Conservation (phyloP, 2,329 filamentous ascomycete genomes). For the Ceratocystis cacaofunesta region DNA sequence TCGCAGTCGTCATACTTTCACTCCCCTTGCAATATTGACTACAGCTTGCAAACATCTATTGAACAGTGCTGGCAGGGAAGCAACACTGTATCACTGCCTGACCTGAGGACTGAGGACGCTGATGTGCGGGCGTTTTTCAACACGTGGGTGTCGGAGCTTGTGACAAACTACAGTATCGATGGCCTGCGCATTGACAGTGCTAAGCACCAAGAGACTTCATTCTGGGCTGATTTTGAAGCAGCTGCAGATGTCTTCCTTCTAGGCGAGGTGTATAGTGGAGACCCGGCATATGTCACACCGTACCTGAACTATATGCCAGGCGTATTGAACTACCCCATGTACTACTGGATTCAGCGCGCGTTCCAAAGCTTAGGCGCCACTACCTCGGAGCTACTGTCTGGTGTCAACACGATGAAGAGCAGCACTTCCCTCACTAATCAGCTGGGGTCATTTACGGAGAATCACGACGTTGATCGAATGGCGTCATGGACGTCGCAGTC, state of each 20-base stretch:
- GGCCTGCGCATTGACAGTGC: slow-evolving; percentile 56
- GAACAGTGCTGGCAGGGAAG: slow-evolving; percentile 38
- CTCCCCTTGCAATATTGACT: slow-evolving; percentile 37
- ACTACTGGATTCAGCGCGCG: slow-evolving; percentile 17
- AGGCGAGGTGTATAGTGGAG: slow-evolving; percentile 45
- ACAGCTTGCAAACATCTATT: slow-evolving; percentile 29
- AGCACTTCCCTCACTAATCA: slow-evolving; percentile 31
- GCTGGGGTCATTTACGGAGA: slow-evolving; percentile 44
- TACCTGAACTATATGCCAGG: slow-evolving; percentile 38
- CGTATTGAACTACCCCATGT: slow-evolving; percentile 32
- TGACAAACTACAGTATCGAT: slow-evolving; percentile 53
- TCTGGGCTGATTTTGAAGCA: slow-evolving; percentile 34
- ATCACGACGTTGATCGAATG: slow-evolving; percentile 47
- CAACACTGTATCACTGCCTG: slow-evolving; percentile 34
- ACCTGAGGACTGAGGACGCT: slow-evolving; percentile 63
- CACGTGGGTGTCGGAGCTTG: slow-evolving; percentile 49
- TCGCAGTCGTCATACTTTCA: slow-evolving; percentile 40
- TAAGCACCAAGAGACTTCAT: slow-evolving; percentile 48
- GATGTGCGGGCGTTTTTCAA: slow-evolving; percentile 53
- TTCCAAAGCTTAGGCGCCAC: slow-evolving; percentile 16
- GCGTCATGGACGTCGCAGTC: slow-evolving; percentile 27
- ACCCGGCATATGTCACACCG: slow-evolving; percentile 36
- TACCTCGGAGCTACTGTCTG: slow-evolving; percentile 39
- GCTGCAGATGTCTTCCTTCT: slow-evolving; percentile 48
- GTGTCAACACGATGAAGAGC: slow-evolving; percentile 44